A percentile compares a stretch with the other conserved stretches of the same genome.
Evolutionary conservation across 345 rosid species (phyloP).

Genomic region (Syzygium jambos): DNA sequence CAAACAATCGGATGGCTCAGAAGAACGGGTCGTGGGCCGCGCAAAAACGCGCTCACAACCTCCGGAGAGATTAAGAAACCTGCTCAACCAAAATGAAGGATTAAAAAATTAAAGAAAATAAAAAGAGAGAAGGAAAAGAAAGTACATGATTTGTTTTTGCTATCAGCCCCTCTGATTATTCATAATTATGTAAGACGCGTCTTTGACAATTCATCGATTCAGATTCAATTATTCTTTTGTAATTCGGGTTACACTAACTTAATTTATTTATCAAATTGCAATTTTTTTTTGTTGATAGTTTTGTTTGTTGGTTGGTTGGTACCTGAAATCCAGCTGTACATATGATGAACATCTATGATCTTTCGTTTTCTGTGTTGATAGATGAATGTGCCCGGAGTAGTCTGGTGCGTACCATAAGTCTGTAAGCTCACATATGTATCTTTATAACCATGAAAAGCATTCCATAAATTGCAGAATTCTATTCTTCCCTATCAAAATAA

Average conservation of each 20-base stretch:
- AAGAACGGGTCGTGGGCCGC: constrained; percentile 3
- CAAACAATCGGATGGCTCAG: not conserved
- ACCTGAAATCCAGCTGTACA: not conserved
- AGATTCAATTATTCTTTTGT: not conserved
- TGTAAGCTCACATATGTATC: not conserved
- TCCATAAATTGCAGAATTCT: not conserved
- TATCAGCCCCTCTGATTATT: not conserved
- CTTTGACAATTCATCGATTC: not conserved
- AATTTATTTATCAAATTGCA: not conserved
- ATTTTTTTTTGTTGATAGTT: not conserved
- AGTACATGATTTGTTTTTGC: not conserved
- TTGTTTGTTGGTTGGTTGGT: not conserved
- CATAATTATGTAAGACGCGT: not conserved
- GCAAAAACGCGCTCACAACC: not conserved
- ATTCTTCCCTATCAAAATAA: not conserved
- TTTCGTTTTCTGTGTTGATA: not conserved
- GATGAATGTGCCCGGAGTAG: not conserved
- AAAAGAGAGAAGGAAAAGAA: not conserved
- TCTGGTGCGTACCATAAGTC: not conserved
- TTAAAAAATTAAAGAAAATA: not conserved
- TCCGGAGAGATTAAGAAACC: not conserved
- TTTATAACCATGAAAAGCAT: not conserved
- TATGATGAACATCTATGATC: not conserved
- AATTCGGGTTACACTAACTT: too few species aligned
- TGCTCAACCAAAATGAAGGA: not conserved